Base-by-base conservation (phyloP, 345 rosid genomes). In the Populus deltoides region DNA sequence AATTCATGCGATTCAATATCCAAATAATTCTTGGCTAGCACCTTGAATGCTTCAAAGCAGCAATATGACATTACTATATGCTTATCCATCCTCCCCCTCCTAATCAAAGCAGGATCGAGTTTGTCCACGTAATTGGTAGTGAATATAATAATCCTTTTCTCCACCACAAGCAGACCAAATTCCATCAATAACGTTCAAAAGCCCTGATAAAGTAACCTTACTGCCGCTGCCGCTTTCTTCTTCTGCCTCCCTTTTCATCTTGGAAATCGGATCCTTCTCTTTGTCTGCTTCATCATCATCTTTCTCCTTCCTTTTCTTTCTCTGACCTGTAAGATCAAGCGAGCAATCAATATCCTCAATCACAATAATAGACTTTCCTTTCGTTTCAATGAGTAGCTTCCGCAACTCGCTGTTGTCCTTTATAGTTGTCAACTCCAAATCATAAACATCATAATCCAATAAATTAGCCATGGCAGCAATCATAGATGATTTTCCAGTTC, bases 391-490 rank as follows among this genome's bases (percentile, higher is more conserved):
- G n/a, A 75, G 9, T 2, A 75, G 47, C 72, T 22, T 75, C 65
- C 71, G 31, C 5, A 75, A 72, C 47, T 75, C 72, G 8, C 65
- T 66, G 71, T 75, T 75, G 65, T 75, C 65, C 45, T 75, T 75
- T 6, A 75, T 4, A 4, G 51, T 47, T 15, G 51, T 47, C 65
- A 75, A 35, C 22, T 75, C 72, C 15, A 75, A 43, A 75, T 75
- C 78, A 66, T 76, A 81, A 5, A 83, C 20, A 70, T 83, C 81
- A 45, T 77, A 83, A 55, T 80, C 77, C 53, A 77, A 59, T 72
- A 89, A 79, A 75, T 90, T 91, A 8, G 96, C 96, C 91, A 91
- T 88, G 29, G 96, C 93, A 0, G 96, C 96, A 33, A 91, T 89
- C 82, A 91, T 66, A 63, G 93, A 90, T 13, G 96, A 47, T 47